Conservation (phyloP, 768 basidiomycete species). For the Exsudoporus frostii region DNA sequence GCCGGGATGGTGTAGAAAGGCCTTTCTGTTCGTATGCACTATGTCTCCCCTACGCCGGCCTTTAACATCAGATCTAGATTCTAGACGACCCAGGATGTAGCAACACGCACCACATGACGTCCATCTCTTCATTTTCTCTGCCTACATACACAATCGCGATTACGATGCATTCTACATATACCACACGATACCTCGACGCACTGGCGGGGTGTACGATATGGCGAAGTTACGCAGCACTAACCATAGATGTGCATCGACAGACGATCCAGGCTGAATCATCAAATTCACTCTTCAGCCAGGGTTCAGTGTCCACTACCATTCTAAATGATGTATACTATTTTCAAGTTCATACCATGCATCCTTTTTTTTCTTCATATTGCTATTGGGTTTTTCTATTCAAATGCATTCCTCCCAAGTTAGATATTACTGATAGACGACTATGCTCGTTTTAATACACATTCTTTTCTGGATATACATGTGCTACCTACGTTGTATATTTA, state of each 20-base stretch:
- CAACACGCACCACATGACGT: not conserved
- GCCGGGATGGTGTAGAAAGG: not conserved
- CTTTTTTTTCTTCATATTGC: not conserved
- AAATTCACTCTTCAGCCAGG: not conserved
- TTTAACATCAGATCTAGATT: conserved; percentile 1
- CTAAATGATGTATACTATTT: conserved; percentile 1
- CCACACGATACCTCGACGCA: conserved; percentile 5
- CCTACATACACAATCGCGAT: not conserved
- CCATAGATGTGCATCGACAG: not conserved
- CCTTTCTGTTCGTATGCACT: conserved; percentile 12
- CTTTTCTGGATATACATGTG: conserved; percentile 12
- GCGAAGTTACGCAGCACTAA: not conserved
- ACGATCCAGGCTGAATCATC: not conserved
- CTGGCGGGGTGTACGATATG: conserved; percentile 25
- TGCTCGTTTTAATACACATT: conserved; percentile 24
- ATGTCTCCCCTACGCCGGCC: not conserved
- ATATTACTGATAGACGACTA: conserved; percentile 8
- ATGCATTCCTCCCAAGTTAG: not conserved
- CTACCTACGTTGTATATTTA: not conserved
- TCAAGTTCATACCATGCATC: not conserved
- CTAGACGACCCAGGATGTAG: conserved; percentile 5
- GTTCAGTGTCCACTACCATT: not conserved
- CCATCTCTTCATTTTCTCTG: not conserved
- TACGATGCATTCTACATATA: not conserved
- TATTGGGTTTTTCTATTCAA: not conserved